phyloP scores from a whole-genome alignment of 1,139 yeast genomes.

The Suhomyces kunorum region DNA sequence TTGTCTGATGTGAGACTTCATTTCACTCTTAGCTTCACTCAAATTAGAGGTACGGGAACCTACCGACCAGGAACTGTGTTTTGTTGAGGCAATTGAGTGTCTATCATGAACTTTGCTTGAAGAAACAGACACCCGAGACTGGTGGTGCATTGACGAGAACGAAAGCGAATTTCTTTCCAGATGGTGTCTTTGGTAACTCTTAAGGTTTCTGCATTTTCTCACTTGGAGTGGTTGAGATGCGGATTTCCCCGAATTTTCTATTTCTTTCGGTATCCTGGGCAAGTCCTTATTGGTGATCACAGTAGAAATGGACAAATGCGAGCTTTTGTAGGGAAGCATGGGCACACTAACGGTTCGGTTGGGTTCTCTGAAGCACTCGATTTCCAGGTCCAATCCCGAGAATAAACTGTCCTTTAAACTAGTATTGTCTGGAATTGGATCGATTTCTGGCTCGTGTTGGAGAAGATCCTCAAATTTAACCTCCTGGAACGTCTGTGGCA shows the following conservation, averaged over 20 bases:
- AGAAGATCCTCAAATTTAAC: constrained; percentile 1
- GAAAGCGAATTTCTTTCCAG: constrained; percentile 7
- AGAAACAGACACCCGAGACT: not conserved
- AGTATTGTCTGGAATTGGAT: constrained; percentile 4
- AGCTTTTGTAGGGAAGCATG: constrained; percentile 2
- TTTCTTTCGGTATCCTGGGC: constrained; percentile 8
- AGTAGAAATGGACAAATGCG: constrained; percentile 2
- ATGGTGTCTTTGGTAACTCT: constrained; percentile 11
- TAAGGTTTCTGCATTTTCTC: constrained; percentile 16
- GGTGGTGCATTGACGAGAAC: not conserved
- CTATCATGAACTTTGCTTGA: constrained; percentile 6
- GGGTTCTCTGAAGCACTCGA: constrained; percentile 7
- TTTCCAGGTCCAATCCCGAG: constrained; percentile 11
- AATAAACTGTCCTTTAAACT: constrained; percentile 15
- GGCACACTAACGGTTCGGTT: constrained; percentile 10
- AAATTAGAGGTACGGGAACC: constrained; percentile 5
- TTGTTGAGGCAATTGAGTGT: constrained; percentile 8
- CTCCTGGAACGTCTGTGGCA: constrained; percentile 1
- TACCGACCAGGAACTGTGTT: constrained; percentile 9
- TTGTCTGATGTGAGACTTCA: constrained; percentile 28
- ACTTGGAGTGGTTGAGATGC: constrained; percentile 4
- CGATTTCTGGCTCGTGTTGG: constrained; percentile 9
- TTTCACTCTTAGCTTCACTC: constrained; percentile 18
- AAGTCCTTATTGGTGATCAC: constrained; percentile 12
- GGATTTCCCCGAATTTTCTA: not conserved